Evolutionary conservation across 2,329 filamentous ascomycete genomes (phyloP), one percentile per base, ranked within the genome.

Genomic region (Fusarium citri): DNA sequence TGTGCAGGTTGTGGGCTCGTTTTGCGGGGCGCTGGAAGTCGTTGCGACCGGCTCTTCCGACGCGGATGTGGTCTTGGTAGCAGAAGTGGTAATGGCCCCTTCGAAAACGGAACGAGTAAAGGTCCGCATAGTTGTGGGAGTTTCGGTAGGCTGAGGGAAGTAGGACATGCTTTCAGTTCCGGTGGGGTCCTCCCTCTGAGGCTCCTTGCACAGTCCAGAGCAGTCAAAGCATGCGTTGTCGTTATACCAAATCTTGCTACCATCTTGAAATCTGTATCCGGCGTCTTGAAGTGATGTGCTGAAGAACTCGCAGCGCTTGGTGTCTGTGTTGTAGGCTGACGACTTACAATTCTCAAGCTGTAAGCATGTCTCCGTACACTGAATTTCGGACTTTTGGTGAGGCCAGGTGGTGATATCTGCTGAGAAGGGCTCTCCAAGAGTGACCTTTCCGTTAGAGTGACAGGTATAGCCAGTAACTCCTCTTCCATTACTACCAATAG

Each of bases 181-280:
- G 22, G 56, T 42, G 5, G 16, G 15, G 9, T 40, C 51, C 8
- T 6, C 34, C 31, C 14, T 15, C 22, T 26, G 49, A 34, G 30
- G 20, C 5, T 46, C 45, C 28, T 20, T 20, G 20, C 56, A 69
- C 22, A 68, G 53, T 3, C 53, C 55, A 3, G 66, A 68, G 20
- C 68, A 71, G 22, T 68, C 51, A 40, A 51, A 69, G 51, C 68
- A 71, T 8, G 49, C 59, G 20, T 71, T 66, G 7, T 71, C 66
- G 18, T 55, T 71, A 45, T 68, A 69, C 14, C 43, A 47, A 9
- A 49, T 23, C 15, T 54, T 37, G 20, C 59, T 51, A 3, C 50
- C 59, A 5, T 20, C 48, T 5, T 31, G 45, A 2, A 56, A 54
- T 11, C 26, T 47, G 26, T 64, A 71, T 9, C 64, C 59, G 11